A percentile compares a stretch with the other conserved stretches of the same genome.
Conservation (phyloP, 108 stramenopile genomes). For the Fragilaria radians region DNA sequence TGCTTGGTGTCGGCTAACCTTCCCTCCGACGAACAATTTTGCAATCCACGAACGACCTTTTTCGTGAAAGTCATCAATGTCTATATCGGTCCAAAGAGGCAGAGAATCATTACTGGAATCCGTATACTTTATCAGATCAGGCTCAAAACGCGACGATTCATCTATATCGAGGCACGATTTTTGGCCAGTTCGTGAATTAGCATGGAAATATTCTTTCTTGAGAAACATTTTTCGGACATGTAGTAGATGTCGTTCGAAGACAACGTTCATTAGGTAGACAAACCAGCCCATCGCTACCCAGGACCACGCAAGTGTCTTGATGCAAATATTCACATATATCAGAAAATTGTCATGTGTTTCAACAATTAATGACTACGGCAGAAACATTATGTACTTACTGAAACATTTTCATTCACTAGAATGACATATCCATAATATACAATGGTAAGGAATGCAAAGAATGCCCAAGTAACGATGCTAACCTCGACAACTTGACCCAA, state of each 20-base stretch:
- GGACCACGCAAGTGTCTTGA: constrained; percentile 24
- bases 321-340: neutral
- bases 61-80: constrained; percentile 15
- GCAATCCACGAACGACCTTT: constrained; percentile 10
- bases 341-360: neutral
- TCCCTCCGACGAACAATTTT: constrained; percentile 3
- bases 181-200: too few species aligned
- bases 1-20: constrained; percentile 18
- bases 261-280: constrained; percentile 8
- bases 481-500: constrained; percentile 27
- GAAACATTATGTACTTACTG: constrained; percentile 7
- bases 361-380: neutral
- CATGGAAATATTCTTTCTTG: neutral
- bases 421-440: constrained; percentile 8
- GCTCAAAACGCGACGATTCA: too few species aligned
- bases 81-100: constrained; percentile 21
- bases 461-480: constrained; percentile 14
- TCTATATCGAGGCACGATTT: too few species aligned
- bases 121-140: too few species aligned
- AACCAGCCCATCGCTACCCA: constrained; percentile 26
- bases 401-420: constrained; percentile 4
- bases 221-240: neutral
- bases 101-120: neutral
- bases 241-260: constrained; percentile 13
- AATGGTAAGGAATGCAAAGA: constrained; percentile 20